Evolutionary conservation across 495 filamentous ascomycete species (phyloP).

Genomic region (Tuber borchii): DNA sequence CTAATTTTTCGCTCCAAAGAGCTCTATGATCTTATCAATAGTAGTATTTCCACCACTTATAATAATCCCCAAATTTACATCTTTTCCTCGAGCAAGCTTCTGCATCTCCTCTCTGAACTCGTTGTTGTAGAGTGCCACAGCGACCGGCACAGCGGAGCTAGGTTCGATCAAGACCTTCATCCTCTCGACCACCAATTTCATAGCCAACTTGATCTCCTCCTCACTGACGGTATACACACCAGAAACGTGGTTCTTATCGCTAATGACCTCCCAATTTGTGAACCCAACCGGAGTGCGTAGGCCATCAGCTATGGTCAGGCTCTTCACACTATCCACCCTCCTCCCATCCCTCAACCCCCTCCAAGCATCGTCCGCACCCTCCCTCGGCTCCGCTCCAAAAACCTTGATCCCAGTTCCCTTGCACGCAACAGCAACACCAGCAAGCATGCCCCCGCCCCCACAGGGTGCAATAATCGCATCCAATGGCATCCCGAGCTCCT

Average conservation of each 20-base stretch:
- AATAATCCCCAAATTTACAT: conserved; percentile 70
- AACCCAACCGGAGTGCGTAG: conserved; percentile 75
- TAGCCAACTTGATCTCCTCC: conserved; percentile 69
- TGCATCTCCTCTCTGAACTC: conserved; percentile 60
- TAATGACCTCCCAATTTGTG: conserved; percentile 74
- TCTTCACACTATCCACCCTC: conserved; percentile 60
- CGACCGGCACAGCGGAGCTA: conserved; percentile 76
- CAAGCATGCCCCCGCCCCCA: conserved; percentile 83
- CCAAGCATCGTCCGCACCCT: conserved; percentile 76
- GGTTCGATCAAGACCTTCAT: conserved; percentile 93
- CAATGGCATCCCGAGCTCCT: conserved; percentile 49
- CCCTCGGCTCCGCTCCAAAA: conserved; percentile 86
- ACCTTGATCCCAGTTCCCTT: conserved; percentile 59
- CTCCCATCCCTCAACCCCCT: conserved; percentile 57
- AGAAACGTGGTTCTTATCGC: conserved; percentile 59
- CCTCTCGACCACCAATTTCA: conserved; percentile 75
- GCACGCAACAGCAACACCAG: conserved; percentile 71
- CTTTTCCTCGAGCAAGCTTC: conserved; percentile 15
- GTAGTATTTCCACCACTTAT: conserved; percentile 89
- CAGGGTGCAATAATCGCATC: conserved; percentile 80
- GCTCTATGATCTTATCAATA: conserved; percentile 63
- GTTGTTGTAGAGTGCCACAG: conserved; percentile 76
- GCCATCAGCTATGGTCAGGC: conserved; percentile 84
- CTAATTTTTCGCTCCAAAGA: conserved; percentile 48
- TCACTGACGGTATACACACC: conserved; percentile 75